A percentile compares a stretch with the other conserved stretches of the same genome.
phyloP scores from a whole-genome alignment of 306 rosid species.

The Rosa multiflora region DNA sequence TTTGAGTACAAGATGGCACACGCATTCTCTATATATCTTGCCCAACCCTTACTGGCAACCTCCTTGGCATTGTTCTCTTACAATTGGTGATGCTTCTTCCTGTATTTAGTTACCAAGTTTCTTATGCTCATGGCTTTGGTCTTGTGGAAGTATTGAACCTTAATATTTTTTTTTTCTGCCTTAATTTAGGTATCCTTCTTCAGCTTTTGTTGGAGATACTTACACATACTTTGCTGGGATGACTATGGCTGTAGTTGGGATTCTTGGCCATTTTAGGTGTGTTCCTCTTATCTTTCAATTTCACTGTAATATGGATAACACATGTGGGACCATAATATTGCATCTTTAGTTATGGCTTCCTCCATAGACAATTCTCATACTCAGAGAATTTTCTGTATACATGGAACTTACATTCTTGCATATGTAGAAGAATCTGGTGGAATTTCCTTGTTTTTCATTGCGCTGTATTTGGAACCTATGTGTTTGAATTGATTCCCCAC shows the following conservation, averaged over 20 bases:
- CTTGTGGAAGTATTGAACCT: constrained; percentile 20
- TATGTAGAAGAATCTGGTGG: not conserved
- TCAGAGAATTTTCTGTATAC: not conserved
- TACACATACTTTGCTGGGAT: constrained; percentile 97
- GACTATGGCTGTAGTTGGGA: constrained; percentile 97
- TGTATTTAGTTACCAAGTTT: constrained; percentile 5
- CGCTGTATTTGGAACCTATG: not conserved
- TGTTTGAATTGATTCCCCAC: not conserved
- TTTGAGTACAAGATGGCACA: constrained; percentile 80
- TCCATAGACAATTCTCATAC: not conserved
- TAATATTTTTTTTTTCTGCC: constrained; percentile 24
- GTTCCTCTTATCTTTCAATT: constrained; percentile 10
- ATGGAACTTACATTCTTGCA: not conserved
- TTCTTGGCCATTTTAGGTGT: constrained; percentile 94
- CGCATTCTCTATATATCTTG: constrained; percentile 77
- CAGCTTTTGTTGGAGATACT: constrained; percentile 96
- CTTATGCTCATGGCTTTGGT: constrained; percentile 14
- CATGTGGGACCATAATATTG: not conserved
- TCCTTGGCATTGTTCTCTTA: constrained; percentile 70
- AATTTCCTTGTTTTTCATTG: not conserved
- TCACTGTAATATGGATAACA: not conserved
- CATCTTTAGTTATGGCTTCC: not conserved
- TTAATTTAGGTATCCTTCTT: constrained; percentile 82
- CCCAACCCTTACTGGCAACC: constrained; percentile 79
- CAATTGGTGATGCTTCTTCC: constrained; percentile 54